These are phyloP conservation scores for Phlebopus sp. DNA, from an alignment of 1,284 basidiomycete species.

Conservation along the genomic window DNA sequence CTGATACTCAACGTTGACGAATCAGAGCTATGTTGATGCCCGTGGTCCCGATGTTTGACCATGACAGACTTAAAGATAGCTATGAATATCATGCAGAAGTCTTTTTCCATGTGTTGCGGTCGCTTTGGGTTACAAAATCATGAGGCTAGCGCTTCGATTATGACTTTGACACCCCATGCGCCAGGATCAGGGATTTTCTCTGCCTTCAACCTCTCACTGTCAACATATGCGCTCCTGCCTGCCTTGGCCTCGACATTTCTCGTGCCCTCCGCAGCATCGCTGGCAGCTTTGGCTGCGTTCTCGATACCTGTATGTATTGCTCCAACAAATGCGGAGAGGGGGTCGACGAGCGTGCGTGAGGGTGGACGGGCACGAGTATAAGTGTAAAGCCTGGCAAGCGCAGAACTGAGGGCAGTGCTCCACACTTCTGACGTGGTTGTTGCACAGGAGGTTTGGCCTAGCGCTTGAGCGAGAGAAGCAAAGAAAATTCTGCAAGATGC, in stretches of 20 bases:
- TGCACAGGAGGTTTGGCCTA: constrained; percentile 44
- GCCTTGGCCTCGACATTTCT: constrained; percentile 80
- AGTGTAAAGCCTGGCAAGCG: constrained; percentile 73
- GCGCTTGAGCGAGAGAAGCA: constrained; percentile 78
- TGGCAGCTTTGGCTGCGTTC: constrained; percentile 62
- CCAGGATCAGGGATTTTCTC: constrained; percentile 83
- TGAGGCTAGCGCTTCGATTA: constrained; percentile 56
- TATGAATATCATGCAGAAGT: too few species aligned
- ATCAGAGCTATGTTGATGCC: constrained; percentile 11
- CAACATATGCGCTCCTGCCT: constrained; percentile 87
- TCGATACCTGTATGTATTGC: constrained; percentile 41
- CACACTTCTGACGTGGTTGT: constrained; percentile 55
- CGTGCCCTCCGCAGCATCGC: constrained; percentile 71
- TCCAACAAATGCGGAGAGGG: constrained; percentile 79
- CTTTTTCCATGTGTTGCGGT: too few species aligned
- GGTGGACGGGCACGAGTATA: constrained; percentile 90
- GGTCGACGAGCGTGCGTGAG: constrained; percentile 89
- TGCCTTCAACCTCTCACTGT: constrained; percentile 65
- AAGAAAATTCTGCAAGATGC: constrained; percentile 71
- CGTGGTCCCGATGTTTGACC: too few species aligned
- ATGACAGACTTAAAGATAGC: too few species aligned
- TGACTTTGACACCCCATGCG: constrained; percentile 84
- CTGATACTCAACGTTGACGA: constrained; percentile 28
- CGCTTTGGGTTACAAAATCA: constrained; percentile 1
- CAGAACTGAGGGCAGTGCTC: constrained; percentile 57